A percentile compares a stretch with the other conserved stretches of the same genome.
Conservation (phyloP, 177 flowering plant species). For the Vitis hybrid region DNA sequence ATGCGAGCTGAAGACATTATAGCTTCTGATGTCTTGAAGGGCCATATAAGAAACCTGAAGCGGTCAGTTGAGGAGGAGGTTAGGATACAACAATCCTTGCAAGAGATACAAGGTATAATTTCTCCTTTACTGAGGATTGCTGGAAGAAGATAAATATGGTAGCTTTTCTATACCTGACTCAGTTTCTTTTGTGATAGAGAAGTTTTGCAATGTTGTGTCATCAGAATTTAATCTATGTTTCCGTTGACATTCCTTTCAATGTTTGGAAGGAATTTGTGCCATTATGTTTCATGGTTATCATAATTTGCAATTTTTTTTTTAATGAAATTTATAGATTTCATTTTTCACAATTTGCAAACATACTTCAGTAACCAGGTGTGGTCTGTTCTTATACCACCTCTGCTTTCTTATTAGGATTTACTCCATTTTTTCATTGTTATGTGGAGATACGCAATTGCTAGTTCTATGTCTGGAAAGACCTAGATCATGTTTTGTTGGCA, state of each 20-base stretch:
- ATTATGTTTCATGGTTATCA: too few species aligned
- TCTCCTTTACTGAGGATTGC: conserved; percentile 79
- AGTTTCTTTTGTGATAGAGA: background rate
- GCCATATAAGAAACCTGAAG: conserved; percentile 58
- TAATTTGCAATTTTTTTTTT: too few species aligned
- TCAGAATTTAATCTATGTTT: background rate
- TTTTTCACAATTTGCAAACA: too few species aligned
- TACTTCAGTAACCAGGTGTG: too few species aligned
- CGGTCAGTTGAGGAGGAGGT: conserved; percentile 73
- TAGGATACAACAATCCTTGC: conserved; percentile 65
- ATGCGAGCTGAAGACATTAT: conserved; percentile 57
- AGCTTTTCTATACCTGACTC: background rate
- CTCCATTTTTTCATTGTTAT: too few species aligned
- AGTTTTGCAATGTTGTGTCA: background rate
- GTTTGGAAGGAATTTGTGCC: background rate
- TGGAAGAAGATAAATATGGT: conserved; percentile 44
- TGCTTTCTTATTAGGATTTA: too few species aligned
- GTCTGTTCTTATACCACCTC: too few species aligned
- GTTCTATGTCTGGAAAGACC: too few species aligned
- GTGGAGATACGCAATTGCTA: too few species aligned
- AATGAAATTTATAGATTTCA: too few species aligned
- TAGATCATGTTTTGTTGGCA: too few species aligned
- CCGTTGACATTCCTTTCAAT: background rate
- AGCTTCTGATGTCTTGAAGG: conserved; percentile 46
- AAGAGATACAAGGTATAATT: conserved; percentile 83